Evolutionary conservation across 768 basidiomycete species (phyloP).

Genomic region (Boletus insuetus): DNA sequence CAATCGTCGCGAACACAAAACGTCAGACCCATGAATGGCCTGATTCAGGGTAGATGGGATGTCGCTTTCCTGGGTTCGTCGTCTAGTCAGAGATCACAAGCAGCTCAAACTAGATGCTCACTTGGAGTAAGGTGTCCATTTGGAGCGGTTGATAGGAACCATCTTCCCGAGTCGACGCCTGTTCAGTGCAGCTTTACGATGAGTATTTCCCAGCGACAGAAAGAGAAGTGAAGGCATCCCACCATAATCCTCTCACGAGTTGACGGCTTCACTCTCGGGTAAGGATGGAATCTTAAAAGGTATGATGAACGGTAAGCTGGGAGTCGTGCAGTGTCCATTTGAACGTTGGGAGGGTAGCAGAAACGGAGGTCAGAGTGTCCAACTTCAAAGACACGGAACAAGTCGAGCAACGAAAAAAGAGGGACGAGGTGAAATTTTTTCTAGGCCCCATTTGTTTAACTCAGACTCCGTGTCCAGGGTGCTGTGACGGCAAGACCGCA

Average conservation of each 20-base stretch:
- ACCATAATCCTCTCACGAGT: constrained; percentile 27
- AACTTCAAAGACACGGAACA: constrained; percentile 1
- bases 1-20: constrained; percentile 6
- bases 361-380: neutral
- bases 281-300: constrained; percentile 28
- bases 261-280: constrained; percentile 24
- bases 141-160: neutral
- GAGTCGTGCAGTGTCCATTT: constrained; percentile 16
- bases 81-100: neutral
- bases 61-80: constrained; percentile 9
- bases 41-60: neutral
- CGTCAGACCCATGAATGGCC: constrained; percentile 3
- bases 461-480: constrained; percentile 23
- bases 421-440: neutral
- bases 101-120: neutral
- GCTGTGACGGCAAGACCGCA: constrained; percentile 25
- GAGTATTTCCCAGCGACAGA: constrained; percentile 9
- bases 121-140: neutral
- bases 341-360: neutral
- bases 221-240: constrained; percentile 1
- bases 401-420: constrained; percentile 1
- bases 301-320: constrained; percentile 31
- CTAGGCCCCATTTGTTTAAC: constrained; percentile 15
- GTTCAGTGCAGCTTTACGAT: neutral
- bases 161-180: constrained; percentile 8